A percentile compares a stretch with the other conserved stretches of the same genome.
Evolutionary conservation across 352 stramenopile species (phyloP).

Genomic region (Pythium grandisporangium): DNA sequence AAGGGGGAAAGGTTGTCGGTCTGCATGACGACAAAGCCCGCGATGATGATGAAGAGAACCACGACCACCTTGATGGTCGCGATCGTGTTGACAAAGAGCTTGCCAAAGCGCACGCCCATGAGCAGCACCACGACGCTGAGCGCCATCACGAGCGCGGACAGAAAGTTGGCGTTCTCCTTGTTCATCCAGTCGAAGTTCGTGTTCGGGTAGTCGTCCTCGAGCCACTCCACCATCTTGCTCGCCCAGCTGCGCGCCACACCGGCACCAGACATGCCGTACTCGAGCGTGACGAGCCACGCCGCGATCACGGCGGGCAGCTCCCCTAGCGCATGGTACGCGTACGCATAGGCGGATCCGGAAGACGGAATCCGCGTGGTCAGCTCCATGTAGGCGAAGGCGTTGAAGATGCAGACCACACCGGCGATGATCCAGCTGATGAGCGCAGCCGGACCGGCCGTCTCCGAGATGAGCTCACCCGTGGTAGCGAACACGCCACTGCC

Average conservation of each 20-base stretch:
- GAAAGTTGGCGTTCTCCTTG: conserved; percentile 42
- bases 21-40: conserved; percentile 78
- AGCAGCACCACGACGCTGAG: conserved; percentile 66
- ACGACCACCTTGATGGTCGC: conserved; percentile 73
- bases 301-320: conserved; percentile 88
- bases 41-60: conserved; percentile 90
- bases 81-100: conserved; percentile 86
- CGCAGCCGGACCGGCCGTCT: conserved; percentile 63
- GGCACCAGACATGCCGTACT: conserved; percentile 87
- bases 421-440: conserved; percentile 78
- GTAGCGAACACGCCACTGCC: conserved; percentile 89
- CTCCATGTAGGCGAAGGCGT: conserved; percentile 88
- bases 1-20: conserved; percentile 79
- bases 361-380: conserved; percentile 81
- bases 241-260: conserved; percentile 91
- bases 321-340: conserved; percentile 89
- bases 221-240: conserved; percentile 78
- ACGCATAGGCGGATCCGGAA: conserved; percentile 88
- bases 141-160: conserved; percentile 62
- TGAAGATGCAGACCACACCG: conserved; percentile 72
- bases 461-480: conserved; percentile 67
- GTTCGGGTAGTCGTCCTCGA: conserved; percentile 28
- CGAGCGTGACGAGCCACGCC: conserved; percentile 84
- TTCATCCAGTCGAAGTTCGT: conserved; percentile 47
- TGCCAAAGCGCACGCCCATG: conserved; percentile 80